These are phyloP conservation scores for Aureobasidium sp. DNA, from an alignment of 2,329 filamentous ascomycete species.

Conservation along the genomic window DNA sequence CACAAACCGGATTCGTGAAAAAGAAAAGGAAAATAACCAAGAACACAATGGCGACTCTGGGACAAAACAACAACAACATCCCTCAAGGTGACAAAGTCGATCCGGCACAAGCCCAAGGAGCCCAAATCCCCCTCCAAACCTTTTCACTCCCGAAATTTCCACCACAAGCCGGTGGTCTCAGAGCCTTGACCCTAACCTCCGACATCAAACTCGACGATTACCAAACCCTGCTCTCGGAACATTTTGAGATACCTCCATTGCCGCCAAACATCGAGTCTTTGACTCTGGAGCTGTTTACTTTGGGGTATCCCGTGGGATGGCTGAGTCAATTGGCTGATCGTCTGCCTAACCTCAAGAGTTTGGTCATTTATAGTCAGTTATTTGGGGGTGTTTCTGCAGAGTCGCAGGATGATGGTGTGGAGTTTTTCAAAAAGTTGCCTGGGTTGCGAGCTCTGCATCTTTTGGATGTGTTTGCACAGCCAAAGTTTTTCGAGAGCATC, in stretches of 20 bases:
- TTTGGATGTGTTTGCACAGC: constrained; percentile 39
- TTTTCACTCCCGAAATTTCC: constrained; percentile 41
- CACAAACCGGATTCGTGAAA: background rate
- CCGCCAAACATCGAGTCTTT: constrained; percentile 35
- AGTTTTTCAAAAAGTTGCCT: constrained; percentile 32
- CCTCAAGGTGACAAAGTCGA: constrained; percentile 19
- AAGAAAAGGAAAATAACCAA: background rate
- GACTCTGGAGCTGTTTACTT: constrained; percentile 41
- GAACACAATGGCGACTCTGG: constrained; percentile 9
- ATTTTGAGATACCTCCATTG: constrained; percentile 31
- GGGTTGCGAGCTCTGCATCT: constrained; percentile 37
- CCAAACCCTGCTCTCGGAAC: constrained; percentile 29
- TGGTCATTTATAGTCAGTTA: constrained; percentile 40
- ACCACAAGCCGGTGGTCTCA: constrained; percentile 34
- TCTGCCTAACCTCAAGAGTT: constrained; percentile 33
- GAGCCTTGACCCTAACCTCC: constrained; percentile 40
- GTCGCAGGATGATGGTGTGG: constrained; percentile 32
- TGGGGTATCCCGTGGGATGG: constrained; percentile 40
- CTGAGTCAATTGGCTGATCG: constrained; percentile 32
- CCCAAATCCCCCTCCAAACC: constrained; percentile 39
- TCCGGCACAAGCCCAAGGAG: constrained; percentile 30
- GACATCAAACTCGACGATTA: constrained; percentile 43
- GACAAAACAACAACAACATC: constrained; percentile 3
- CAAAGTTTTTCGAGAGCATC: constrained; percentile 32
- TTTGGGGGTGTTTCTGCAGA: constrained; percentile 36